Percentiles rank a stretch among this genome's conserved stretches.
These are phyloP conservation scores for Elaeis oleifera DNA, from an alignment of 202 grass and related monocot genomes.

Conservation along the genomic window DNA sequence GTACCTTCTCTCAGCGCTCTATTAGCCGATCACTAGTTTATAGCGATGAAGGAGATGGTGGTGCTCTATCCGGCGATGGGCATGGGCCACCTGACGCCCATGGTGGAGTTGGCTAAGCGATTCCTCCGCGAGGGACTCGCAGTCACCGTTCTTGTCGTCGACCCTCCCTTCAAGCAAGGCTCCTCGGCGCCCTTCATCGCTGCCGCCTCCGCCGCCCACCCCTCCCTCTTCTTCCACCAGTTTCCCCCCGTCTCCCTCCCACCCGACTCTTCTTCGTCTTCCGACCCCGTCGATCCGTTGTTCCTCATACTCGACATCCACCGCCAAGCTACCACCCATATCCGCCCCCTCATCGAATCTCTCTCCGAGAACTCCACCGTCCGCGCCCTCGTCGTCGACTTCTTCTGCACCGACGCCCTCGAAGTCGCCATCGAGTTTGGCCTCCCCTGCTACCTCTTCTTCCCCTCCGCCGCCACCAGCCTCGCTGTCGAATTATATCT, in stretches of 20 bases:
- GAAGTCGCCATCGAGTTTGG: constrained; percentile 39
- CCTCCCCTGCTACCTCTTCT: constrained; percentile 46
- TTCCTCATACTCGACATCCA: constrained; percentile 34
- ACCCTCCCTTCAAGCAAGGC: constrained; percentile 36
- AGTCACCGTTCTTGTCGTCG: constrained; percentile 34
- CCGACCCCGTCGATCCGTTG: neutral
- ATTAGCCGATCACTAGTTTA: too few species aligned
- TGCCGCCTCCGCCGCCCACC: constrained; percentile 33
- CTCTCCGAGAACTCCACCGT: constrained; percentile 21
- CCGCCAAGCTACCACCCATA: constrained; percentile 21
- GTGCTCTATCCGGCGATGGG: constrained; percentile 44
- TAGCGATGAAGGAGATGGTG: constrained; percentile 30
- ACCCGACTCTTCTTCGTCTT: too few species aligned
- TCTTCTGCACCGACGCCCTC: constrained; percentile 50
- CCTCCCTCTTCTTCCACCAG: constrained; percentile 55
- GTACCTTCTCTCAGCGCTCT: too few species aligned
- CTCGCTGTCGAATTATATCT: constrained; percentile 34
- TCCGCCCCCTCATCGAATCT: constrained; percentile 28
- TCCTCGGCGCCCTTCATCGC: constrained; percentile 31
- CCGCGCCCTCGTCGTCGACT: constrained; percentile 47
- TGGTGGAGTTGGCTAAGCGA: constrained; percentile 38
- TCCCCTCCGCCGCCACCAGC: constrained; percentile 26
- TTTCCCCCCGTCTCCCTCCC: constrained; percentile 22
- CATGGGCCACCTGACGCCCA: constrained; percentile 42
- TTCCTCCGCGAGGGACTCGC: constrained; percentile 29